Evolutionary conservation across 2,329 filamentous ascomycete genomes (phyloP).

Genomic region (Colletotrichum limetticola): DNA sequence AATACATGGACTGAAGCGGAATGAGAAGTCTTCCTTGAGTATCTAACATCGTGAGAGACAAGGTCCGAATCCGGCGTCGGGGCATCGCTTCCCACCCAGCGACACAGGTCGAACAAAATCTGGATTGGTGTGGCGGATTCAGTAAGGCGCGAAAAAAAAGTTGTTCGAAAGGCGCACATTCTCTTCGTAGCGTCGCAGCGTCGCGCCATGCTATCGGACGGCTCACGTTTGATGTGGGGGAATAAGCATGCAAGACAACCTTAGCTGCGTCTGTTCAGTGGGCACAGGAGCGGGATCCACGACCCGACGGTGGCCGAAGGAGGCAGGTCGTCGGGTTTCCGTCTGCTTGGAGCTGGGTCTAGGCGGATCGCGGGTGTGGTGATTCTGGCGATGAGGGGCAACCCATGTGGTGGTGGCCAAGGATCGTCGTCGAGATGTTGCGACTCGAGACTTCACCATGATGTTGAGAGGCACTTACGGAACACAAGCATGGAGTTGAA

Average conservation of each 20-base stretch:
- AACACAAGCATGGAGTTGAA: too few species aligned
- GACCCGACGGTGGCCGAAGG: constrained; percentile 5
- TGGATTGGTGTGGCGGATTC: not conserved
- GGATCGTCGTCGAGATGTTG: not conserved
- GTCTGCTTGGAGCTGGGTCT: not conserved
- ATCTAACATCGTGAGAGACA: not conserved
- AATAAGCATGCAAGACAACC: constrained; percentile 29
- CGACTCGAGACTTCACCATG: not conserved
- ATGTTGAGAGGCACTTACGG: not conserved
- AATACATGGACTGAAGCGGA: not conserved
- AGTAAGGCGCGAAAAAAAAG: constrained; percentile 3
- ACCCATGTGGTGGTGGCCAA: not conserved
- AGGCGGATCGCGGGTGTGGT: not conserved
- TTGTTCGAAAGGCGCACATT: not conserved
- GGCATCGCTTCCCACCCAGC: not conserved
- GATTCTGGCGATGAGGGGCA: not conserved
- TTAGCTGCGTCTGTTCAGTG: constrained; percentile 29
- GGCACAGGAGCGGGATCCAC: constrained; percentile 14
- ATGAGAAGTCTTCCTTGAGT: not conserved
- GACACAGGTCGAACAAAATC: not conserved
- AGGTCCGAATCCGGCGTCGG: not conserved
- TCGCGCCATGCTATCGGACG: not conserved
- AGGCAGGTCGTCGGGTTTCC: constrained; percentile 21
- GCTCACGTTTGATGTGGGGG: constrained; percentile 19
- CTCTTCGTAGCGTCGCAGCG: not conserved